Evolutionary conservation across 805 yeast genomes (phyloP).

Genomic region (Cyberlindnera americana): DNA sequence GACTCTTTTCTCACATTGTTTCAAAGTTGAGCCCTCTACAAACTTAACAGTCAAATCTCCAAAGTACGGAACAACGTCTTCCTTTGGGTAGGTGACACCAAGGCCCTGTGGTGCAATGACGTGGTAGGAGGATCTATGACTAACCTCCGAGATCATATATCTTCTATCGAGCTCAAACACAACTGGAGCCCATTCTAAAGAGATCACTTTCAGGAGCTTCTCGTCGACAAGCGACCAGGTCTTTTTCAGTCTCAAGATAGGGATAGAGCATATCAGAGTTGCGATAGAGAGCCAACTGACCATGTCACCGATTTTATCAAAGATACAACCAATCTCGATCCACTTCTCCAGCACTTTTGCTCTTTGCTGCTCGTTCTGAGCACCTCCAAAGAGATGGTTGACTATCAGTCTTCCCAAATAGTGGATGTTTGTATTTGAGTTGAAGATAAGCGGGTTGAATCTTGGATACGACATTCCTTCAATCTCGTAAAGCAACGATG

Average conservation of each 20-base stretch:
- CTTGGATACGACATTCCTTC: constrained; percentile 35
- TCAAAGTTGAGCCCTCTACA: constrained; percentile 36
- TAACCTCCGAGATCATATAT: constrained; percentile 53
- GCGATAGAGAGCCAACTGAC: constrained; percentile 93
- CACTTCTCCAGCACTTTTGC: constrained; percentile 73
- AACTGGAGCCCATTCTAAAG: constrained; percentile 90
- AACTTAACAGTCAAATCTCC: constrained; percentile 69
- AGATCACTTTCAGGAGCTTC: constrained; percentile 53
- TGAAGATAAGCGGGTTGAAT: constrained; percentile 75
- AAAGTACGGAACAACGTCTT: constrained; percentile 81
- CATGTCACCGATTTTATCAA: constrained; percentile 85
- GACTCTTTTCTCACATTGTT: constrained; percentile 61
- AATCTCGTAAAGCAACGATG: constrained; percentile 62
- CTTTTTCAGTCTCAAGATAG: constrained; percentile 66
- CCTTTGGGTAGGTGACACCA: constrained; percentile 71
- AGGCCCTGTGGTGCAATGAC: constrained; percentile 86
- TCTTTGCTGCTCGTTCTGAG: constrained; percentile 34
- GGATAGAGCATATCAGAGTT: constrained; percentile 75
- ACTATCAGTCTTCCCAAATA: constrained; percentile 69
- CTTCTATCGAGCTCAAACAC: constrained; percentile 83
- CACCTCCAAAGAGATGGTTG: constrained; percentile 62
- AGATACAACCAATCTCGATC: constrained; percentile 76
- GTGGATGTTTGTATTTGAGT: constrained; percentile 62
- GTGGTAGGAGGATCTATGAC: constrained; percentile 59
- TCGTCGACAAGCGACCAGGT: constrained; percentile 74